Base-by-base conservation (phyloP, 2,329 filamentous ascomycete genomes). In the Ceratocystis eucalypticola region DNA sequence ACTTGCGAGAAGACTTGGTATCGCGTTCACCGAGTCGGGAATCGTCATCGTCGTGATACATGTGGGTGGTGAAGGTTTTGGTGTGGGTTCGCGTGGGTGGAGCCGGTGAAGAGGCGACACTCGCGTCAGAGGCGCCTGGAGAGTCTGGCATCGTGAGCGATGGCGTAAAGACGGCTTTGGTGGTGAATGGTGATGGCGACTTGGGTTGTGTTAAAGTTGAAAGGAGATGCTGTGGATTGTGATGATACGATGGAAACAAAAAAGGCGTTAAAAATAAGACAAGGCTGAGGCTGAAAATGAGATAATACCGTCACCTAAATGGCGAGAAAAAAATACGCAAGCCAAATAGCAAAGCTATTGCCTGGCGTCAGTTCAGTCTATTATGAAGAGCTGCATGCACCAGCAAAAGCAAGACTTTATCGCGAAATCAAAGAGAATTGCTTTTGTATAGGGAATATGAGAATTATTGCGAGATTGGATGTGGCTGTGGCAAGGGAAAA, bases 1-100 rank as follows among this genome's bases (percentile, higher is more conserved):
- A 64, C 48, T 68, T 68, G 33, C 66, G 74, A 4, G 73, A 68
- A 3, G 74, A 71, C 71, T 77, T 80, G 6, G 15, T 50, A 70
- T 74, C 78, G 68, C 77, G 20, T 76, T 80, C 67, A 73, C 75
- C 68, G 76, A 74, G 68, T 10, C 70, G 73, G 65, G 75, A 75
- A 70, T 80, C 78, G 45, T 81, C 80, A 69, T 81, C 79, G 62
- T 81, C 80, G 66, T 76, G 77, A 68, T 71, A 73, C 67, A 73
- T 75, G 71, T 76, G 77, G 28, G 79, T 79, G 69, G 76, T 73
- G 68, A 80, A 80, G 2, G 79, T 81, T 71, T 80, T 80, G 70
- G 66, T 68, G 66, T 68, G 66, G 12, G 64, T 66, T 53, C 71
- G 71, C 69, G 79, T 78, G 65, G 70, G 70, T 41, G 74, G 74